Conservation (phyloP, 768 basidiomycete genomes). For the Clitopilus passeckerianus region DNA sequence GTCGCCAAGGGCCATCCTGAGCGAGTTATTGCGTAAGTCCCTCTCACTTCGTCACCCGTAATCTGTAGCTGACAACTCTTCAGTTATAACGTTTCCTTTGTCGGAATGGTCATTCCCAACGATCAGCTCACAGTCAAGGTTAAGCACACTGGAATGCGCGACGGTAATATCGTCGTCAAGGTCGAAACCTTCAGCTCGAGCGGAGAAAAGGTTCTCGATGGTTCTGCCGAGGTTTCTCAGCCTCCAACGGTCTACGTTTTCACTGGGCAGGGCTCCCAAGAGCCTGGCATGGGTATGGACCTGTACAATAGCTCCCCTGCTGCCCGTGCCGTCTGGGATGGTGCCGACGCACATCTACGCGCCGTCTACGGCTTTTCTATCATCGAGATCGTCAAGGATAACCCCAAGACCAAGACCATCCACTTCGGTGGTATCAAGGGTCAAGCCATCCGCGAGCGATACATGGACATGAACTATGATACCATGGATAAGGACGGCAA, state of each 20-base stretch:
- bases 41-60: constrained; percentile 1
- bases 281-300: constrained; percentile 99
- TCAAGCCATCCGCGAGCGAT: constrained; percentile 96
- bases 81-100: constrained; percentile 92
- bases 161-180: constrained; percentile 89
- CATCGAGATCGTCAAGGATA: constrained; percentile 97
- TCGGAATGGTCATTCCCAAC: constrained; percentile 94
- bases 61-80: constrained; percentile 2
- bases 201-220: constrained; percentile 90
- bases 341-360: constrained; percentile 88
- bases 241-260: constrained; percentile 93
- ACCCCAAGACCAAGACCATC: constrained; percentile 96
- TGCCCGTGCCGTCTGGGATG: constrained; percentile 96
- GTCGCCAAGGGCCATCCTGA: constrained; percentile 92
- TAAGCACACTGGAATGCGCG: constrained; percentile 86
- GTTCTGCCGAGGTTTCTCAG: constrained; percentile 91
- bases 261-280: constrained; percentile 98
- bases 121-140: constrained; percentile 85
- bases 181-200: constrained; percentile 80
- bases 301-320: constrained; percentile 90
- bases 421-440: constrained; percentile 99
- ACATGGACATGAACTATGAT: constrained; percentile 99
- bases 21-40: constrained; percentile 78
- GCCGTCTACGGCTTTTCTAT: constrained; percentile 98
- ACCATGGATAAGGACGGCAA: constrained; percentile 95